These are phyloP conservation scores for Phytophthora europaea DNA, from an alignment of 352 stramenopile genomes.

Conservation along the genomic window DNA sequence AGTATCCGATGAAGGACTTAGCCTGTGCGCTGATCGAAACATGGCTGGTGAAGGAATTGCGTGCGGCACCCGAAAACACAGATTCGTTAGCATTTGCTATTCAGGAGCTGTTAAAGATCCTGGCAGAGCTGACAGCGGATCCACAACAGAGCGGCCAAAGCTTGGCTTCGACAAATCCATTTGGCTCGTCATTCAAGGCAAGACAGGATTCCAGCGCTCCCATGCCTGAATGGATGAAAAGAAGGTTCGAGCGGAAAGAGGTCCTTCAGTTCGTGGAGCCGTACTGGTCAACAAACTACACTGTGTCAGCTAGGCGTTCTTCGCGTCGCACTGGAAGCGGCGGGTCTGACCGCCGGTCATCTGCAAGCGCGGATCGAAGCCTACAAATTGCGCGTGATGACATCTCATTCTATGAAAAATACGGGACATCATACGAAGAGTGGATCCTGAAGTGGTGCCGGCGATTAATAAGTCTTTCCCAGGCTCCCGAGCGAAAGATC, in stretches of 20 bases:
- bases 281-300: conserved; percentile 92
- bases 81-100: conserved; percentile 87
- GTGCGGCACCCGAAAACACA: conserved; percentile 86
- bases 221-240: conserved; percentile 90
- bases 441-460: conserved; percentile 87
- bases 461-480: conserved; percentile 78
- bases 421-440: conserved; percentile 78
- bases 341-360: conserved; percentile 21
- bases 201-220: conserved; percentile 17
- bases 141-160: conserved; percentile 80
- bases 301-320: conserved; percentile 39
- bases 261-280: conserved; percentile 90
- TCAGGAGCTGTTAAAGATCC: conserved; percentile 87
- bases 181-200: conserved; percentile 29
- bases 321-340: conserved; percentile 19
- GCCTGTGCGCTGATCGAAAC: conserved; percentile 85
- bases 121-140: conserved; percentile 78
- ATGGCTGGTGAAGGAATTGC: conserved; percentile 85
- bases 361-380: conserved; percentile 33
- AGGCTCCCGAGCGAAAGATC: conserved; percentile 87
- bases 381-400: conserved; percentile 42
- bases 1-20: conserved; percentile 85
- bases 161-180: conserved; percentile 29
- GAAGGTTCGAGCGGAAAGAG: conserved; percentile 84
- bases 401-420: conserved; percentile 83